Evolutionary conservation across 164 flowering plant species (phyloP).

Genomic region (Vitis vinifera): ASM3070453v1 NC_081809.1:15879001-15879500

Average conservation of each 20-base stretch:
- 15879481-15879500: constrained; percentile 92
- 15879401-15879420: background rate
- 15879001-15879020: constrained; percentile 93
- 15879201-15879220: too few species aligned
- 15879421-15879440: constrained; percentile 77
- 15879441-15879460: constrained; percentile 87
- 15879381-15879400: too few species aligned
- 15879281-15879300: background rate
- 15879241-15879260: background rate
- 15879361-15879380: background rate
- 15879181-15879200: background rate
- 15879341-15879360: background rate
- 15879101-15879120: background rate
- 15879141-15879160: background rate
- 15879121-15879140: background rate
- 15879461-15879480: constrained; percentile 85
- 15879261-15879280: background rate
- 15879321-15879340: background rate
- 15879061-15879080: constrained; percentile 37
- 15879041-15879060: constrained; percentile 92
- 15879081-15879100: too few species aligned
- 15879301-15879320: background rate
- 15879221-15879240: background rate
- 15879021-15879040: constrained; percentile 95
- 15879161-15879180: background rate